phyloP scores from a whole-genome alignment of 2,329 filamentous ascomycete genomes.

The Aspergillus hortae region DNA sequence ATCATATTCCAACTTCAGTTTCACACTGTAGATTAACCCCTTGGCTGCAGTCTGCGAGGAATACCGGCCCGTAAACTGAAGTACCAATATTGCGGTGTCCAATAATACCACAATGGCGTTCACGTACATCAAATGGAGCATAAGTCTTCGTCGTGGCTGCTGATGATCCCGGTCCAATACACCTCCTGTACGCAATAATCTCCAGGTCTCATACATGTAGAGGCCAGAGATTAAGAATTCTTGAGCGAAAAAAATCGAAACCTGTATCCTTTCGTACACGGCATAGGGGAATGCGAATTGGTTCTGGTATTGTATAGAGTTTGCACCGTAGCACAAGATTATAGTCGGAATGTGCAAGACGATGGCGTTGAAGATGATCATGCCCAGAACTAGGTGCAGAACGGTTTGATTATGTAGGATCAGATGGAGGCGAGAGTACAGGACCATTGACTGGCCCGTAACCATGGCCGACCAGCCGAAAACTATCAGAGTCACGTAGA shows the following conservation, averaged over 20 bases:
- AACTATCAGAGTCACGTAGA: constrained; percentile 25
- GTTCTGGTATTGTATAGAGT: background rate
- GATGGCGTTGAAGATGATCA: constrained; percentile 41
- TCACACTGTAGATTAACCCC: constrained; percentile 12
- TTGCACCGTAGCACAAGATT: constrained; percentile 22
- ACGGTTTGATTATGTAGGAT: constrained; percentile 30
- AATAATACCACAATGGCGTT: constrained; percentile 8
- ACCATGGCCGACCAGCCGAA: constrained; percentile 41
- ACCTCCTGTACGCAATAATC: background rate
- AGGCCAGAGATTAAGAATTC: background rate
- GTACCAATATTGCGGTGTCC: constrained; percentile 7
- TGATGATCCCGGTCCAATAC: background rate
- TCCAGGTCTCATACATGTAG: background rate
- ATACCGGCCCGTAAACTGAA: constrained; percentile 10
- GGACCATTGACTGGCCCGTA: constrained; percentile 42
- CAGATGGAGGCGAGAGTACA: constrained; percentile 45
- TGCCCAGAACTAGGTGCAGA: constrained; percentile 31
- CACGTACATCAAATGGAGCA: constrained; percentile 7
- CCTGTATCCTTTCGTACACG: background rate
- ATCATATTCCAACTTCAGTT: constrained; percentile 13
- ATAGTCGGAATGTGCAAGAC: constrained; percentile 37
- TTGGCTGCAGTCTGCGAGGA: constrained; percentile 10
- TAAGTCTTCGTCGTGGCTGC: constrained; percentile 1
- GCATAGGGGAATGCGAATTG: background rate
- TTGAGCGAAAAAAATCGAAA: background rate